phyloP scores from a whole-genome alignment of 352 stramenopile genomes.

The Chrysophaeum taylorii region DNA sequence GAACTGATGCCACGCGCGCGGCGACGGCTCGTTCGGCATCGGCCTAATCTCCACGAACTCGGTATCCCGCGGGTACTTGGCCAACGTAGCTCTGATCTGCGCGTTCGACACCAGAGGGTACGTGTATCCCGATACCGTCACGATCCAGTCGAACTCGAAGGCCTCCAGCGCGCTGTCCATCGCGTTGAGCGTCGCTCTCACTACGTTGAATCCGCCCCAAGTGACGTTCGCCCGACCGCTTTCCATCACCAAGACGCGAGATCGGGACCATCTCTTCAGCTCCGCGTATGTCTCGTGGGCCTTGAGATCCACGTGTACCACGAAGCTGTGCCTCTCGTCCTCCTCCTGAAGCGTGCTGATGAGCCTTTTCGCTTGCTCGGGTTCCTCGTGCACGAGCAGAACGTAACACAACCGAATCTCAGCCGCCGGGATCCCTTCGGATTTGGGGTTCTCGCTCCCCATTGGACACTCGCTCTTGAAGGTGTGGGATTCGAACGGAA shows the following conservation, averaged over 20 bases:
- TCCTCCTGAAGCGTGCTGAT: constrained; percentile 47
- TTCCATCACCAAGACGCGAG: constrained; percentile 18
- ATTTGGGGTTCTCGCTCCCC: background rate
- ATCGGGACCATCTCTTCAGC: constrained; percentile 34
- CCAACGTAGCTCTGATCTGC: constrained; percentile 50
- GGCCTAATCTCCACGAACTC: constrained; percentile 57
- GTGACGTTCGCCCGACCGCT: constrained; percentile 20
- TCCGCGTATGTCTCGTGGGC: constrained; percentile 13
- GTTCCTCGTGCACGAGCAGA: constrained; percentile 51
- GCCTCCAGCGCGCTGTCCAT: constrained; percentile 21
- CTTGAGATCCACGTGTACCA: constrained; percentile 54
- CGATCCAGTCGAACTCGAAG: constrained; percentile 36
- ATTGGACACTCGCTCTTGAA: background rate
- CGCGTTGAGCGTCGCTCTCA: constrained; percentile 27
- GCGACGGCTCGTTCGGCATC: constrained; percentile 38
- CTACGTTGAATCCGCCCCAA: constrained; percentile 34
- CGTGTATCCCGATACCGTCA: constrained; percentile 53
- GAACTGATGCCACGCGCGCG: constrained; percentile 56
- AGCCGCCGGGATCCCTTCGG: no score
- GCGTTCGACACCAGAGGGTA: constrained; percentile 59
- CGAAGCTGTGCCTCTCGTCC: constrained; percentile 41
- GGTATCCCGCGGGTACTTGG: constrained; percentile 47
- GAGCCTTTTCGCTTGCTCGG: constrained; percentile 46
- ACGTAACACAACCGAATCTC: constrained; percentile 39
- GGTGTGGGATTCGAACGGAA: background rate